phyloP scores from a whole-genome alignment of 768 basidiomycete genomes.

The Psilocybe cyanescens region DNA sequence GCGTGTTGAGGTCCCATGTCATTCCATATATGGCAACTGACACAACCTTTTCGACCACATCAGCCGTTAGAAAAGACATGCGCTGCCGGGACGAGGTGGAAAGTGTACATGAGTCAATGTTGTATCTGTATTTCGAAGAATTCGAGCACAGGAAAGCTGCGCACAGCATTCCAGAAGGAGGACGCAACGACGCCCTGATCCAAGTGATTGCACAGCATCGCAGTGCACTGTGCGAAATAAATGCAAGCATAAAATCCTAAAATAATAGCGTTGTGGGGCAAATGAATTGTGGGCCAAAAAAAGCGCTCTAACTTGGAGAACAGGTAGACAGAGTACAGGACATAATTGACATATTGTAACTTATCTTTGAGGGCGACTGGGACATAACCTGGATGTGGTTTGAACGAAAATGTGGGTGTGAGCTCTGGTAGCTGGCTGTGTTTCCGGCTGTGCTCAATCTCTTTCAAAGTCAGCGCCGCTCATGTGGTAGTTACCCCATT shows the following conservation, averaged over 20 bases:
- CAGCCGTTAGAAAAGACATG: conserved; percentile 9
- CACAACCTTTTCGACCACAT: conserved; percentile 3
- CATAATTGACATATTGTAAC: background rate
- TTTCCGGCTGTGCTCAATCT: conserved; percentile 9
- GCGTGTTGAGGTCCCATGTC: conserved; percentile 23
- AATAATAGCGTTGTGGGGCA: background rate
- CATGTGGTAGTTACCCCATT: conserved; percentile 6
- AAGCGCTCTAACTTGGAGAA: background rate
- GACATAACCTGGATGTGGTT: background rate
- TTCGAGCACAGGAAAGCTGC: conserved; percentile 19
- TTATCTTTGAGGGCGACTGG: background rate
- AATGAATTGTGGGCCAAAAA: background rate
- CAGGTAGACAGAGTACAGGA: background rate
- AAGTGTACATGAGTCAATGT: conserved; percentile 17
- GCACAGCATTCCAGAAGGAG: conserved; percentile 17
- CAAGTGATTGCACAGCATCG: conserved; percentile 13
- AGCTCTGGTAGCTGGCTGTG: conserved; percentile 10
- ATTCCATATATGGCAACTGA: conserved; percentile 17
- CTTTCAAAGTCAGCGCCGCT: background rate
- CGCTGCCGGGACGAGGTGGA: conserved; percentile 17
- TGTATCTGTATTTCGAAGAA: conserved; percentile 20
- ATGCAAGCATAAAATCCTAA: conserved; percentile 1
- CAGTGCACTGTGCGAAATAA: conserved; percentile 9
- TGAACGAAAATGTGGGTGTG: background rate
- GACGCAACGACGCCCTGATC: background rate